These are phyloP conservation scores for Sarcodon sp. DNA, from an alignment of 768 basidiomycete species.

Conservation along the genomic window DNA sequence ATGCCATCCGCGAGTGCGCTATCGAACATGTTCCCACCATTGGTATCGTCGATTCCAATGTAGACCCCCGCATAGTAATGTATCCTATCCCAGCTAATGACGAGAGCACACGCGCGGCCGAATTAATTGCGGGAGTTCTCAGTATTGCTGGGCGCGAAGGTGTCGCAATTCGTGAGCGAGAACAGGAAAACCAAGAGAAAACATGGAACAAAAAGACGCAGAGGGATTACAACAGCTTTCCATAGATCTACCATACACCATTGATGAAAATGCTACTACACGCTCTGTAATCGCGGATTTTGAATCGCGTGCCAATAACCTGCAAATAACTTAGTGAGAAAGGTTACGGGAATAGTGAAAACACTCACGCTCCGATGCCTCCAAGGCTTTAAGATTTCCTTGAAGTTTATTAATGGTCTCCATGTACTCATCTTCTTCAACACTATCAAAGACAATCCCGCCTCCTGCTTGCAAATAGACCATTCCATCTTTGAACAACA, in stretches of 20 bases:
- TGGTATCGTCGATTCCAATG: slow-evolving; percentile 89
- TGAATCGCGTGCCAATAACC: slow-evolving; percentile 66
- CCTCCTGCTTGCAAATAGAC: slow-evolving; percentile 94
- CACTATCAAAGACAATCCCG: slow-evolving; percentile 93
- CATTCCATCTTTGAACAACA: slow-evolving; percentile 89
- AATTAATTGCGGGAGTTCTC: slow-evolving; percentile 80
- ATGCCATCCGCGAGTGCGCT: slow-evolving; percentile 87
- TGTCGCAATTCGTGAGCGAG: slow-evolving; percentile 28
- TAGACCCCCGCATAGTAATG: slow-evolving; percentile 92
- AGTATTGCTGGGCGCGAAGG: slow-evolving; percentile 82
- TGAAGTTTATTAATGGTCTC: slow-evolving; percentile 94
- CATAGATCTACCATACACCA: neutral
- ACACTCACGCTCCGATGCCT: slow-evolving; percentile 75
- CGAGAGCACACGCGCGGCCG: slow-evolving; percentile 83
- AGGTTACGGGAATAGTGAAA: slow-evolving; percentile 1
- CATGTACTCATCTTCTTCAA: slow-evolving; percentile 93
- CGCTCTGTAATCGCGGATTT: slow-evolving; percentile 8
- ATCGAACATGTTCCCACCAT: slow-evolving; percentile 85
- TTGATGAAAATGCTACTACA: slow-evolving; percentile 10
- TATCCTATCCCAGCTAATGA: slow-evolving; percentile 99
- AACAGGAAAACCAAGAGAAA: slow-evolving; percentile 8
- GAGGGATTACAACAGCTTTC: neutral
- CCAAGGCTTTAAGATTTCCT: slow-evolving; percentile 76
- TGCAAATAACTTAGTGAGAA: slow-evolving; percentile 17
- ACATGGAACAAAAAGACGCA: neutral